Conservation (phyloP, 2,329 filamentous ascomycete species). For the Westerdykella ornata region DNA sequence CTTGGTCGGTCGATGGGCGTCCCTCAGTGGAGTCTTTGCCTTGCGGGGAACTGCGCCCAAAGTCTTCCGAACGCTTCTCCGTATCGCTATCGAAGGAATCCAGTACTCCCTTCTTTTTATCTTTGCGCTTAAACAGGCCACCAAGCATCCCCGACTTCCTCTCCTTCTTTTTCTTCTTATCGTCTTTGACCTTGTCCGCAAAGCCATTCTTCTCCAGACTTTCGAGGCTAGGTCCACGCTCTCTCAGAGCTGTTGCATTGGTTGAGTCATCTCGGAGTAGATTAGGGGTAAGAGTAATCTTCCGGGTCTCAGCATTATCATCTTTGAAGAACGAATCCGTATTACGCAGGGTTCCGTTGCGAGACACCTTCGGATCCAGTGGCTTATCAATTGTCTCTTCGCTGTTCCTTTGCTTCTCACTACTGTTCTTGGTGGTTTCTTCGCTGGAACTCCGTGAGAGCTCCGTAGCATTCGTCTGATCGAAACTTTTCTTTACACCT, state of each 20-base stretch:
- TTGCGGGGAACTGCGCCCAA: slow-evolving; percentile 30
- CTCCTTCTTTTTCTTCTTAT: slow-evolving; percentile 61
- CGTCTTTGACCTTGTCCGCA: slow-evolving; percentile 59
- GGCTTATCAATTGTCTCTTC: slow-evolving; percentile 56
- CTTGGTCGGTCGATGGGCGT: slow-evolving; percentile 26
- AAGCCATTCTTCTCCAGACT: slow-evolving; percentile 62
- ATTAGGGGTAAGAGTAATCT: slow-evolving; percentile 93
- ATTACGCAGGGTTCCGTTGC: slow-evolving; percentile 81
- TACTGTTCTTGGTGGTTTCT: slow-evolving; percentile 38
- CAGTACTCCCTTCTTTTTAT: slow-evolving; percentile 50
- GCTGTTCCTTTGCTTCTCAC: slow-evolving; percentile 50
- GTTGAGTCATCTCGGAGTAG: slow-evolving; percentile 71
- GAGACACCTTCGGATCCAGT: slow-evolving; percentile 47
- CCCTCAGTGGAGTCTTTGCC: slow-evolving; percentile 31
- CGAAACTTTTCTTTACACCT: slow-evolving; percentile 26
- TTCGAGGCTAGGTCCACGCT: slow-evolving; percentile 64
- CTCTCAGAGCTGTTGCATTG: slow-evolving; percentile 32
- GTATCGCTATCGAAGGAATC: slow-evolving; percentile 38
- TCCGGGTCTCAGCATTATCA: slow-evolving; percentile 89
- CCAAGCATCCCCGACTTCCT: slow-evolving; percentile 68
- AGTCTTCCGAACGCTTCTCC: slow-evolving; percentile 41
- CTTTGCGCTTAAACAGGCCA: slow-evolving; percentile 60
- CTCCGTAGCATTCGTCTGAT: slow-evolving; percentile 10
- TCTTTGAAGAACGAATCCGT: slow-evolving; percentile 98
- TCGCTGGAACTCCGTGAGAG: slow-evolving; percentile 27